phyloP scores from a whole-genome alignment of 345 rosid species.

The Eucalyptus shirleyi region DNA sequence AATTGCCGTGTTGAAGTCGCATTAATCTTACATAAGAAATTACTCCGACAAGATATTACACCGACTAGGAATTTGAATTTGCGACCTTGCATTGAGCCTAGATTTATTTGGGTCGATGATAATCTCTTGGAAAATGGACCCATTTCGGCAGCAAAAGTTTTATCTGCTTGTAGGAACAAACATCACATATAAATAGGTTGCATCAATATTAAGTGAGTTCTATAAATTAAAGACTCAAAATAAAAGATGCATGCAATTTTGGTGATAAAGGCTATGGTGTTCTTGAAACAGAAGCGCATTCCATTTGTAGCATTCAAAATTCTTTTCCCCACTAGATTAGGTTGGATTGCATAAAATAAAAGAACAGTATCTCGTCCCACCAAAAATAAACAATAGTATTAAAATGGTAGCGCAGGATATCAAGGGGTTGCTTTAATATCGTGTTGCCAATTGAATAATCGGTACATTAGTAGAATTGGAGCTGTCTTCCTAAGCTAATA shows the following conservation, averaged over 20 bases:
- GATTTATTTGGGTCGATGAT: too few relatives aligned
- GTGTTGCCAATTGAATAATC: neutral
- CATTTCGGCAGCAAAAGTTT: neutral
- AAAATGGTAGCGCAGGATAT: neutral
- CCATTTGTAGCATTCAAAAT: too few relatives aligned
- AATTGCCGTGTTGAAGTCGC: too few relatives aligned
- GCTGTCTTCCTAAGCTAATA: neutral
- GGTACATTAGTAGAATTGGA: neutral
- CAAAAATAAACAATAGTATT: too few relatives aligned
- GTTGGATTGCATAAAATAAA: too few relatives aligned
- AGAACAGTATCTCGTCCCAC: too few relatives aligned
- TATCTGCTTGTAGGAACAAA: neutral
- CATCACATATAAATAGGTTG: neutral
- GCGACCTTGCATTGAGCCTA: neutral
- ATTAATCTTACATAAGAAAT: too few relatives aligned
- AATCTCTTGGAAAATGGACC: neutral
- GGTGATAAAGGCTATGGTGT: too few relatives aligned
- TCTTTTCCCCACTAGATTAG: too few relatives aligned
- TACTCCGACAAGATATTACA: neutral
- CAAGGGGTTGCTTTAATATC: neutral
- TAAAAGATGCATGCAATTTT: too few relatives aligned
- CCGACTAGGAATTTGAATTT: neutral
- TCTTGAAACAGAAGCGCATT: too few relatives aligned
- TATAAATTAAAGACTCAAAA: neutral
- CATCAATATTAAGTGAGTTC: neutral